Evolutionary conservation across 2,329 filamentous ascomycete genomes (phyloP), one percentile per base, ranked within the genome.

Genomic region (Xylariaceae sp.): DNA sequence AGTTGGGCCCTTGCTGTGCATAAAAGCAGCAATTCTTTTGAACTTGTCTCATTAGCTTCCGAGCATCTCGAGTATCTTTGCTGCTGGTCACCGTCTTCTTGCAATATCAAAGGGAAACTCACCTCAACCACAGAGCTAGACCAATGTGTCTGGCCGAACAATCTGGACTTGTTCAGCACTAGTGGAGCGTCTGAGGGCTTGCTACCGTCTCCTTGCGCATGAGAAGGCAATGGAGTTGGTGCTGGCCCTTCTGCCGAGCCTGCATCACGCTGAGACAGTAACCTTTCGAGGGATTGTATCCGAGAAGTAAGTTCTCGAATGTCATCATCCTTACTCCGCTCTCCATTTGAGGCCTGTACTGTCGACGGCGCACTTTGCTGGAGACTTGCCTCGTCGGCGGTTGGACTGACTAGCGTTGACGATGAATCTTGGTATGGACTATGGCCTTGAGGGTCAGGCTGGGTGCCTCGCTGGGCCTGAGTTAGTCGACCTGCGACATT

Each of bases 91-190:
- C 22, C 4, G 7, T 7, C 22, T 27, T 27, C 4, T 27, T 7
- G 22, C 7, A 4, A 27, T 5, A 27, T 27, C 22, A 7, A 27
- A 27, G 4, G 22, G 22, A 19, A 53, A 52, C 71, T 61, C 58
- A 81, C 77, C 40, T 78, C 54, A 0, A 67, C 57, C 11, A 77
- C 61, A 2, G 68, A 69, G 51, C 75, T 78, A n/a, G 80, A 71
- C 74, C 77, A 82, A 57, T 82, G 77, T 30, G 76, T 81, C 57
- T 75, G 75, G 1, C 80, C 81, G 57, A 82, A 79, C 1, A 82
- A 59, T 0, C 80, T 71, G 0, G 74, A 75, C 58, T 84, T 85
- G 53, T 81, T 39, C 11, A 51, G 17, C n/a, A 40, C 36, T 11
- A 51, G 35, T 2, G 7, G 17, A 27, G 22, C 22, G 22, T 27